Evolutionary conservation across 2,329 filamentous ascomycete species (phyloP).

Genomic region (Graphium sp.): DNA sequence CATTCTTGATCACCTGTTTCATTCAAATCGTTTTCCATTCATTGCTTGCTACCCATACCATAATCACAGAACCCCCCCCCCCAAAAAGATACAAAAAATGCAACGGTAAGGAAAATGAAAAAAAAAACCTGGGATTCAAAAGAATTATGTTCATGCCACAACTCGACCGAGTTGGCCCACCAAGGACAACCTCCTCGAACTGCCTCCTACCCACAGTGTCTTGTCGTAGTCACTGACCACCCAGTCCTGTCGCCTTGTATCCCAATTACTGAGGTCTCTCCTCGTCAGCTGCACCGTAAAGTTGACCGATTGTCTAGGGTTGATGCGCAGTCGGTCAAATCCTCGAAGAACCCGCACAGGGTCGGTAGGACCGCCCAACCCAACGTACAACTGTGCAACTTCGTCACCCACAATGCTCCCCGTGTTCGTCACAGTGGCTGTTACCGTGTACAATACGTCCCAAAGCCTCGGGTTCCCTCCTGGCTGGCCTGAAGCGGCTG

Average conservation of each 20-base stretch:
- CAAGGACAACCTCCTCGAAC: slow-evolving; percentile 35
- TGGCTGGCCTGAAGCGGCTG: slow-evolving; percentile 30
- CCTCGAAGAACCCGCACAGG: slow-evolving; percentile 51
- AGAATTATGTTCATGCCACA: too few relatives aligned
- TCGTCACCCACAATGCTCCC: slow-evolving; percentile 50
- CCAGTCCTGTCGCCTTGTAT: slow-evolving; percentile 69
- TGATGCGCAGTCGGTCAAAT: slow-evolving; percentile 62
- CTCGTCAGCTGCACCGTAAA: slow-evolving; percentile 58
- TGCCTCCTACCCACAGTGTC: slow-evolving; percentile 36
- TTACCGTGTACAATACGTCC: slow-evolving; percentile 52
- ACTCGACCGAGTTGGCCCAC: too few relatives aligned
- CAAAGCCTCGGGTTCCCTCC: slow-evolving; percentile 51
- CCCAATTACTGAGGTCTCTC: slow-evolving; percentile 80
- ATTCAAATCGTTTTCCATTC: too few relatives aligned
- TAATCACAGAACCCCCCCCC: too few relatives aligned
- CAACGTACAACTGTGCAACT: slow-evolving; percentile 63
- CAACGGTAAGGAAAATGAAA: slow-evolving; percentile 1
- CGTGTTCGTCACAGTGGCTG: slow-evolving; percentile 55
- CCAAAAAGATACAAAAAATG: slow-evolving; percentile 1
- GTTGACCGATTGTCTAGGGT: slow-evolving; percentile 46
- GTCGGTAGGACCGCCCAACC: slow-evolving; percentile 63
- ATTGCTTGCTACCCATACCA: too few relatives aligned
- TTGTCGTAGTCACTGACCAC: slow-evolving; percentile 35
- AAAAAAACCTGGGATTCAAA: neutral
- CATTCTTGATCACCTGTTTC: too few relatives aligned